Base-by-base conservation (phyloP, 352 stramenopile species). In the Phytophthora palmivora region DNA sequence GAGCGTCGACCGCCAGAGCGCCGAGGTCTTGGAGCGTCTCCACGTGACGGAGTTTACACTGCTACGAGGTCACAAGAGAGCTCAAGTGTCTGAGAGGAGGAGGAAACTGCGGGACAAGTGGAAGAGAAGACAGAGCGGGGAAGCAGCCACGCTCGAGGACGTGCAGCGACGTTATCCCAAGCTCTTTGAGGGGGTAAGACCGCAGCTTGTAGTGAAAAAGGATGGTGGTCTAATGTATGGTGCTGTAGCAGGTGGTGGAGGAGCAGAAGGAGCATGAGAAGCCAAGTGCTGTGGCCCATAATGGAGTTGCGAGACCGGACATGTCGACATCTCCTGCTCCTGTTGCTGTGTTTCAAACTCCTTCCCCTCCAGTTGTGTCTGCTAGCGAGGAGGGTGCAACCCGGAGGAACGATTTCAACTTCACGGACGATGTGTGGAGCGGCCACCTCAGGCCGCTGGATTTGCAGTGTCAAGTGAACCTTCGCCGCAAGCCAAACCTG, bases 1-100 rank as follows among this genome's bases (percentile, higher is more conserved):
- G 8, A 24, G 52, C 1, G 38, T 37, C 21, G 75, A 84, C 30
- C 66, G 48, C 10, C 48, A 53, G 19, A 78, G 58, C 26, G 45
- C 70, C 6, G 58, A 63, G 19, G 69, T 72, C 26, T 56, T 89
- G 44, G 58, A 84, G 34, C 69, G 64, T 36, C 55, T 79, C 24
- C 78, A 88, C 53, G 72, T 76, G 14, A 71, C 73, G 4, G 61
- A 78, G 36, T 78, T 80, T 24, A 79, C 80, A 34, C 72, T 70
- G 16, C 18, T 74, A 6, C 68, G 50, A 8, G 54, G 46, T 4
- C 51, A 74, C 24, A 63, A 73, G 2, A 21, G 39, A 36, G 36
- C 41, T 5, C 48, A 65, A 10, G 56, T 78, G 6, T 84, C 74
- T 0, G 74, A 76, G 26, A 67, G 78, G 14, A 64, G 76, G 1